A percentile compares a stretch with the other conserved stretches of the same genome.
These are phyloP conservation scores for Aegilops longissima DNA, from an alignment of 176 grass and related monocot species.

Conservation along the genomic window DNA sequence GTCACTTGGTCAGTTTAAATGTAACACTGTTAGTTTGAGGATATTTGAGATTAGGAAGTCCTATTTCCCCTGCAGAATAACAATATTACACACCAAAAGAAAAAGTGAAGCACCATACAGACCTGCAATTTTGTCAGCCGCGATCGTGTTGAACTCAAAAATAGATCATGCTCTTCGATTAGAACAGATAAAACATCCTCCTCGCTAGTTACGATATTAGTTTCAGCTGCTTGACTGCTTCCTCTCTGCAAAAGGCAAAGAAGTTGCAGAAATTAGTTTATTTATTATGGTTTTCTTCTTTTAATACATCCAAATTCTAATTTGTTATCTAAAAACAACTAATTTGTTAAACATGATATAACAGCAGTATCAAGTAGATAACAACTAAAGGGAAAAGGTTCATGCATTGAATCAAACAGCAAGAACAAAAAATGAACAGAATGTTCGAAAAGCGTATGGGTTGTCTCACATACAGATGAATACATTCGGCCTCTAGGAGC, in stretches of 20 bases:
- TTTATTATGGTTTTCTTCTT: neutral
- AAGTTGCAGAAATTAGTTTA: conserved; percentile 8
- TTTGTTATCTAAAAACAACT: neutral
- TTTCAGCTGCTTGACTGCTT: conserved; percentile 58
- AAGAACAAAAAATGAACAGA: conserved; percentile 5
- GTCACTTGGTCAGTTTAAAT: neutral
- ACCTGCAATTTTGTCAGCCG: conserved; percentile 91
- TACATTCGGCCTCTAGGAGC: conserved; percentile 38
- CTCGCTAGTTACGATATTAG: conserved; percentile 51
- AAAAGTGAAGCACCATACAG: conserved; percentile 1
- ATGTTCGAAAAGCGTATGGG: conserved; percentile 1
- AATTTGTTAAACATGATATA: neutral
- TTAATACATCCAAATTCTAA: neutral
- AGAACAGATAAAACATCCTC: conserved; percentile 74
- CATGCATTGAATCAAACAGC: neutral
- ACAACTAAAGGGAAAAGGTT: neutral
- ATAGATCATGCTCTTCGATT: conserved; percentile 76
- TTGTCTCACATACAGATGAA: conserved; percentile 62
- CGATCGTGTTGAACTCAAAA: conserved; percentile 72
- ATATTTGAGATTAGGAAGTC: neutral
- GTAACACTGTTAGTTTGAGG: neutral
- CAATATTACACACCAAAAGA: neutral
- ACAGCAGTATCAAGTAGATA: neutral
- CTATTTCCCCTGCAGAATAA: neutral
- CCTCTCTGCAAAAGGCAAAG: conserved; percentile 48